Conservation (phyloP, 306 rosid genomes). For the Potentilla sterilis region DNA sequence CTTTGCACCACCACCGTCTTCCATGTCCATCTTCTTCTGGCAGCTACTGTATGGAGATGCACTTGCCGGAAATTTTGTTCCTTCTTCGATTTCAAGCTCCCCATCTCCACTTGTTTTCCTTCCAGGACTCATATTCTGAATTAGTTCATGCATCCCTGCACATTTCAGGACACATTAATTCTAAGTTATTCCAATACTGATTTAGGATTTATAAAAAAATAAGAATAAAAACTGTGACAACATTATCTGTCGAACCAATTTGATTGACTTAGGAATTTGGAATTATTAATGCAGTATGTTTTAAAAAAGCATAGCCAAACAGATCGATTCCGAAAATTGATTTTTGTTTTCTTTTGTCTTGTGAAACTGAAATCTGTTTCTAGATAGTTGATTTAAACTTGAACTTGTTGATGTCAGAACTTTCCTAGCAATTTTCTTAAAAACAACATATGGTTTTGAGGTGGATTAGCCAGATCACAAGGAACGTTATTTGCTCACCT, state of each 20-base stretch:
- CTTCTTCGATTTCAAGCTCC: constrained; percentile 52
- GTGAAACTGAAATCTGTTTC: not conserved
- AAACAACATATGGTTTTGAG: constrained; percentile 6
- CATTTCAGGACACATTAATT: not conserved
- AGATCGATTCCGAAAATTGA: not conserved
- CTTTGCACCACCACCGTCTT: constrained; percentile 41
- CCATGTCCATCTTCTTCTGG: constrained; percentile 56
- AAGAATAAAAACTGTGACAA: not conserved
- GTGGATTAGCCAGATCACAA: not conserved
- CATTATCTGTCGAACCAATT: not conserved
- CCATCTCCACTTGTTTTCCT: constrained; percentile 39
- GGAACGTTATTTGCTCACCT: constrained; percentile 33
- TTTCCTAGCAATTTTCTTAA: not conserved
- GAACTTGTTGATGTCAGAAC: not conserved
- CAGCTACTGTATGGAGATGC: constrained; percentile 55
- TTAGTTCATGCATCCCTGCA: constrained; percentile 49
- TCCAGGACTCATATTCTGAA: constrained; percentile 60
- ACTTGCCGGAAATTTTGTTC: constrained; percentile 37
- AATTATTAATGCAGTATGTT: not conserved
- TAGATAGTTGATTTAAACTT: not conserved
- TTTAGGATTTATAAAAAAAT: too few relatives aligned
- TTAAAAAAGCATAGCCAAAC: not conserved
- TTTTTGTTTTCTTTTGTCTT: not conserved
- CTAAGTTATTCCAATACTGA: too few relatives aligned
- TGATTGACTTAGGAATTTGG: not conserved